Base-by-base conservation (phyloP, 2,329 filamentous ascomycete genomes). In the Aspergillus tubingensis region DNA sequence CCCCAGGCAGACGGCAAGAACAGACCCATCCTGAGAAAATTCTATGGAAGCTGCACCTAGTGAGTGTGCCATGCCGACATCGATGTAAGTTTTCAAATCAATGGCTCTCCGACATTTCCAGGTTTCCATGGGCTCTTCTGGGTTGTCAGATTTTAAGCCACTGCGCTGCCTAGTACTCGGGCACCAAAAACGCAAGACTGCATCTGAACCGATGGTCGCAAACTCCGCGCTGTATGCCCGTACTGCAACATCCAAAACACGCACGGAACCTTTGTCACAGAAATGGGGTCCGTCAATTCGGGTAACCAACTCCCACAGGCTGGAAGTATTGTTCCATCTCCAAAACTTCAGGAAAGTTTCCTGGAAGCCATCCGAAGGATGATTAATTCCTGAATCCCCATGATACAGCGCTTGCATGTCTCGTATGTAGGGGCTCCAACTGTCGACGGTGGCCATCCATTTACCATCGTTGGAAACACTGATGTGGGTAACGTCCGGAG, bases 311-410 rank as follows among this genome's bases (percentile, higher is more conserved):
- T 91, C 87, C 82, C 95, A 91, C 13, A 67, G 79, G 70, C 70
- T 85, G 72, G 71, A 81, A 71, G 69, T 81, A 70, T 69, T 81
- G 71, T 77, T 85, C 86, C 77, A 90, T 76, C 74, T 88, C 95
- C 95, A 99, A 74, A 99, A 95, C 73, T 96, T 97, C 53, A 99
- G 81, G 69, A 90, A 91, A 0, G 92, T 85, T 73, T 98, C 94
- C 8, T 63, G 47, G 84, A 83, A 63, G 81, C 82, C 62, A 83
- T 82, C 36, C 8, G 2, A 32, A 43, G 44, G 8, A 17, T 80
- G 82, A 65, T 77, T 79, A 62, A 70, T 76, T 55, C 75, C 72
- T n/a, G 72, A 76, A 43, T 75, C 60, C 41, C 64, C 67, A 13
- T 74, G 69, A 54, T 81, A 76, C 27, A 90, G 74, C 58, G 83